Base-by-base conservation (phyloP, 768 basidiomycete species). In the Auricularia auricula-judae region DNA sequence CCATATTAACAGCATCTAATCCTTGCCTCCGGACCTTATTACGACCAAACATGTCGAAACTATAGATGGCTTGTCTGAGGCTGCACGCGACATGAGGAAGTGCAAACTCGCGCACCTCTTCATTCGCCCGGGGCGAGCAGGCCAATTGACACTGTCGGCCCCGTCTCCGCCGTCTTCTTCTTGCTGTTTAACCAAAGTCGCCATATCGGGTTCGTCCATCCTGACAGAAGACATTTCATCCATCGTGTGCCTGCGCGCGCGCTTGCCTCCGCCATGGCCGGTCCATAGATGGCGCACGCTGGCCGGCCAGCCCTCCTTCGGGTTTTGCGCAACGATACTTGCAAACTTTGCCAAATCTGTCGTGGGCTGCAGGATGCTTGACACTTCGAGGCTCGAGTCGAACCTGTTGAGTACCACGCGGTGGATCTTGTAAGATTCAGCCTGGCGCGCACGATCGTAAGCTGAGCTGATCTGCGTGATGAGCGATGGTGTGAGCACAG, bases 351-450 rank as follows among this genome's bases (percentile, higher is more conserved):
- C 78, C 51, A 91, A 70, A 68, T 89, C 85, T 8, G 77, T 70
- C 8, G 81, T 83, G 36, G 80, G 75, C 12, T 77, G 77, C 42
- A 79, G 67, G n/a, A 84, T 72, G 61, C 75, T 73, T 3, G 75
- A 79, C 1, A 79, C 77, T 4, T 80, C 76, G 71, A 59, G 63
- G 66, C 16, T 71, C 67, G 82, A 82, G 61, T 84, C 87, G 23
- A 88, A 71, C 68, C 83, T 86, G 65, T 78, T 82, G 67, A 85
- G 78, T 44, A 89, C 76, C 51, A 81, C 84, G 16, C 84, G 81
- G 59, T 86, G 82, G 16, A 87, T 84, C 64, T 82, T 84, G 63
- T 86, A 83, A 11, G 81, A 77, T 65, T 86, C 85, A 23, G 79
- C 74, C 62, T 75, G 73, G 58, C 78, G 76, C 42, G 73, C 56